Conservation (phyloP, 441 rosid genomes). For the Flueggea neowawraea region DNA sequence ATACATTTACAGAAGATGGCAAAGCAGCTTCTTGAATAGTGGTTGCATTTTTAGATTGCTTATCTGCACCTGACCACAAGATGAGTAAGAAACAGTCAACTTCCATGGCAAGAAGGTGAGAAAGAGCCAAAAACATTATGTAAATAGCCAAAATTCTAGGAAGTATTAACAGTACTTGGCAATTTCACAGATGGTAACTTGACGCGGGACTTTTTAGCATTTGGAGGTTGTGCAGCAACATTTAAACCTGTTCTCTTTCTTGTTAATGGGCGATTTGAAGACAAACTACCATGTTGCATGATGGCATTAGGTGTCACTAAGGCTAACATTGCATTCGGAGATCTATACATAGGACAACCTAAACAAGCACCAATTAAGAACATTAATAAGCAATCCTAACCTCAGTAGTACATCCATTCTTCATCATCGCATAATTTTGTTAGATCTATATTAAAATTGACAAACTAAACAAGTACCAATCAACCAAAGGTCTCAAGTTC, state of each 20-base stretch:
- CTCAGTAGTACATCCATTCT: too few relatives aligned
- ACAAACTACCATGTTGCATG: constrained; percentile 17
- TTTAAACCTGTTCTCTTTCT: constrained; percentile 50
- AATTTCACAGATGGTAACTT: constrained; percentile 24
- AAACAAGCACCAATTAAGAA: constrained; percentile 3
- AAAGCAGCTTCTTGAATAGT: constrained; percentile 17
- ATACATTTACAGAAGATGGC: constrained; percentile 22
- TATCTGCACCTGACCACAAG: constrained; percentile 20
- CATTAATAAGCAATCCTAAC: not conserved
- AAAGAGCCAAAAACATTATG: not conserved
- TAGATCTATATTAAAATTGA: too few relatives aligned
- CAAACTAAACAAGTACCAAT: too few relatives aligned
- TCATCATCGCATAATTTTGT: too few relatives aligned
- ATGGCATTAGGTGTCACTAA: constrained; percentile 30
- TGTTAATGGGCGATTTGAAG: constrained; percentile 27
- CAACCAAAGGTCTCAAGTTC: too few relatives aligned
- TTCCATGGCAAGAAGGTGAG: not conserved
- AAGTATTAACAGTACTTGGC: constrained; percentile 34
- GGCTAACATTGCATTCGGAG: constrained; percentile 36
- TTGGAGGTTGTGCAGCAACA: constrained; percentile 30
- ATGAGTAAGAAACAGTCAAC: not conserved
- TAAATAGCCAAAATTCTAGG: not conserved
- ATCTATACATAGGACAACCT: constrained; percentile 33
- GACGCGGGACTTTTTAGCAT: constrained; percentile 45
- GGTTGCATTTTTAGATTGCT: constrained; percentile 17